Conservation (phyloP, 2,329 filamentous ascomycete species). For the Aureobasidium sp. region DNA sequence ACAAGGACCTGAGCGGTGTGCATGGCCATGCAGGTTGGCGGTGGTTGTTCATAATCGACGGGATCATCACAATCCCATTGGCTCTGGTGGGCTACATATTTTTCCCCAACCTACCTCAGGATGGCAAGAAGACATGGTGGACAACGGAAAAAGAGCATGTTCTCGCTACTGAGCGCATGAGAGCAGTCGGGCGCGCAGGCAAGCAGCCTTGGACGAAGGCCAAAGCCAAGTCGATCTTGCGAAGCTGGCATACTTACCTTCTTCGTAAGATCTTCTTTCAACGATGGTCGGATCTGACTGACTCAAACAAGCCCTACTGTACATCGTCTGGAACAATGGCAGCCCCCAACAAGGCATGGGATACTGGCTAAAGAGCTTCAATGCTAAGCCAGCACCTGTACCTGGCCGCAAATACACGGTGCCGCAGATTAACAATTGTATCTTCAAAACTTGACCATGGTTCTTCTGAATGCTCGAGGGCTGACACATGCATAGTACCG, state of each 20-base stretch:
- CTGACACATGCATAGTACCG: not conserved
- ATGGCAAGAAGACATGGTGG: conserved; percentile 12
- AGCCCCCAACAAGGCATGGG: conserved; percentile 10
- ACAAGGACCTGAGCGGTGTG: conserved; percentile 36
- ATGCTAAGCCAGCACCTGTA: not conserved
- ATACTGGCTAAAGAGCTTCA: conserved; percentile 11
- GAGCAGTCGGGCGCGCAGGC: conserved; percentile 2
- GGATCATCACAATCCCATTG: conserved; percentile 47
- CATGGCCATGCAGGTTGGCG: conserved; percentile 47
- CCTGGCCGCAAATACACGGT: not conserved
- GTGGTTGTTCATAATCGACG: conserved; percentile 51
- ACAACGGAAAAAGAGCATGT: conserved; percentile 7
- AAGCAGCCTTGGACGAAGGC: conserved; percentile 9
- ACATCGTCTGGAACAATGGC: conserved; percentile 8
- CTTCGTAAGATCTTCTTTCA: not conserved
- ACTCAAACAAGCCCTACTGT: not conserved
- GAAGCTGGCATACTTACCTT: conserved; percentile 9
- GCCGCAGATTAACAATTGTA: conserved; percentile 11
- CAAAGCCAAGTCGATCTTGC: conserved; percentile 3
- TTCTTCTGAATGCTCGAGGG: not conserved
- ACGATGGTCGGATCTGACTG: not conserved
- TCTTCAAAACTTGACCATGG: not conserved
- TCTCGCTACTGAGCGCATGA: conserved; percentile 8
- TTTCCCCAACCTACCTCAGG: conserved; percentile 42
- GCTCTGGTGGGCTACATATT: conserved; percentile 46